A percentile compares a stretch with the other conserved stretches of the same genome.
These are phyloP conservation scores for Clonostachys solani DNA, from an alignment of 2,329 filamentous ascomycete genomes.

Conservation along the genomic window DNA sequence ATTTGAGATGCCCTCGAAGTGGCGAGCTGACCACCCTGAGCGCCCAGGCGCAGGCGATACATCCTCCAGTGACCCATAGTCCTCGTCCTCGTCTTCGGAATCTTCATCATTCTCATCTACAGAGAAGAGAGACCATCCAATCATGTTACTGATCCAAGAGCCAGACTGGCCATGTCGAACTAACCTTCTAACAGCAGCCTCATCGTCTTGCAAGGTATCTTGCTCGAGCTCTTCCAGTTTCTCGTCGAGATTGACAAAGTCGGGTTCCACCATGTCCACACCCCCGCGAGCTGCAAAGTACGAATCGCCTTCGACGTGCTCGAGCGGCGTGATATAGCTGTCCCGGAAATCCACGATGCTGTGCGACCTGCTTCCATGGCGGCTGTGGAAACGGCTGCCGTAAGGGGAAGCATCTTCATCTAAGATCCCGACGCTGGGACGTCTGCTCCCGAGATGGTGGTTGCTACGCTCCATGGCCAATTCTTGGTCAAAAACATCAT, in stretches of 20 bases:
- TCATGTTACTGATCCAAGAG: constrained; percentile 54
- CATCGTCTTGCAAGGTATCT: constrained; percentile 49
- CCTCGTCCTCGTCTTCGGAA: constrained; percentile 33
- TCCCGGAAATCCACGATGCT: constrained; percentile 26
- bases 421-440: constrained; percentile 33
- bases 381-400: constrained; percentile 44
- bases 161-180: constrained; percentile 48
- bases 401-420: constrained; percentile 36
- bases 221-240: constrained; percentile 49
- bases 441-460: constrained; percentile 32
- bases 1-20: constrained; percentile 34
- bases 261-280: constrained; percentile 27
- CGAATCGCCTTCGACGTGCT: constrained; percentile 13
- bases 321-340: constrained; percentile 39
- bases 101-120: constrained; percentile 57
- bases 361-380: constrained; percentile 29
- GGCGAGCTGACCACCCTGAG: constrained; percentile 24
- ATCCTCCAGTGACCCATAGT: constrained; percentile 20
- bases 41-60: constrained; percentile 18
- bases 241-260: constrained; percentile 61
- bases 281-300: constrained; percentile 34
- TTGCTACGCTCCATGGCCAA: constrained; percentile 42
- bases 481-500: constrained; percentile 47
- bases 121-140: constrained; percentile 59
- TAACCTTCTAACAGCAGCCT: constrained; percentile 52